Percentiles rank a stretch among this genome's conserved stretches.
phyloP scores from a whole-genome alignment of 352 stramenopile genomes.

The Phytophthora fragariaefolia region DNA sequence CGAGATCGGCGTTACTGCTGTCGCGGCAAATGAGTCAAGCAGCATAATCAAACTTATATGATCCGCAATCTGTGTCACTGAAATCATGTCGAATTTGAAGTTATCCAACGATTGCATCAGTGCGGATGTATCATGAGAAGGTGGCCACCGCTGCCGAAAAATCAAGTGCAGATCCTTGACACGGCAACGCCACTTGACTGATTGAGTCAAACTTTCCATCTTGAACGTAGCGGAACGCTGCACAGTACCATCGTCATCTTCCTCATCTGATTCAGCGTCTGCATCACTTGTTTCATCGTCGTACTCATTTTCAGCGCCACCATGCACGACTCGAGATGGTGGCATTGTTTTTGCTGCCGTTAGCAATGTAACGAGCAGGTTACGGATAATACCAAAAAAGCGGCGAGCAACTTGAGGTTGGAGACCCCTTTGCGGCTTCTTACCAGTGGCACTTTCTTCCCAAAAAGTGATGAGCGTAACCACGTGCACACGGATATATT shows the following conservation, averaged over 20 bases:
- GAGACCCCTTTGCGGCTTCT: conserved; percentile 71
- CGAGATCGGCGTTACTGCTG: conserved; percentile 70
- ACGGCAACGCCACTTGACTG: conserved; percentile 51
- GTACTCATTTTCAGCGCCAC: conserved; percentile 32
- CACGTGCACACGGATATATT: conserved; percentile 82
- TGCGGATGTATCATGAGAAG: conserved; percentile 49
- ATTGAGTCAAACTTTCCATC: conserved; percentile 54
- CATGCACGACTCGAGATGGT: conserved; percentile 3
- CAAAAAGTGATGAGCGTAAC: conserved; percentile 84
- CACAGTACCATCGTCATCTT: conserved; percentile 34
- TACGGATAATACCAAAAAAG: conserved; percentile 83
- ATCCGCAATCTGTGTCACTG: conserved; percentile 49
- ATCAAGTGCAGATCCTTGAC: conserved; percentile 55
- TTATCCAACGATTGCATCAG: conserved; percentile 54
- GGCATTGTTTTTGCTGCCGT: conserved; percentile 37
- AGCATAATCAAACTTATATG: conserved; percentile 82
- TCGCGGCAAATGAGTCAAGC: conserved; percentile 82
- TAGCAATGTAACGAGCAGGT: conserved; percentile 56
- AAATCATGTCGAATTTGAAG: conserved; percentile 54
- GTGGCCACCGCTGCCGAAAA: conserved; percentile 67
- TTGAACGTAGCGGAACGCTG: conserved; percentile 31
- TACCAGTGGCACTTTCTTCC: conserved; percentile 75
- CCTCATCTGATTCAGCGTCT: conserved; percentile 36
- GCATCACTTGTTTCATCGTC: conserved; percentile 41
- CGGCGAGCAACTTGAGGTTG: conserved; percentile 77